These are phyloP conservation scores for Fagus sylvatica DNA, from an alignment of 306 rosid species.

Conservation along the genomic window DNA sequence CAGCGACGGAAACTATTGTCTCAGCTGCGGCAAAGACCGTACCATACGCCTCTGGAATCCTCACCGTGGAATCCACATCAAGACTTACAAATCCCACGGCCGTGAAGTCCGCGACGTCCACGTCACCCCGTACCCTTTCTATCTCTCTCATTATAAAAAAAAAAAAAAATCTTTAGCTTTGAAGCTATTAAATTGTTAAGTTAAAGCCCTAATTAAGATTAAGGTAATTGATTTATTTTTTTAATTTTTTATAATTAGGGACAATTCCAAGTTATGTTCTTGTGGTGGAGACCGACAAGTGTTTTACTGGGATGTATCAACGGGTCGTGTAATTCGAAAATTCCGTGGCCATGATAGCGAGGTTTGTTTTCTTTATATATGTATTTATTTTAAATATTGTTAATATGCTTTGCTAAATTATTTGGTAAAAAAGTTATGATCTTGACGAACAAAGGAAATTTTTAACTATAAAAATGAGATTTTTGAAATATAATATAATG, in stretches of 20 bases:
- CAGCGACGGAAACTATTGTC: slow-evolving; percentile 71
- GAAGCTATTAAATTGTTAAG: no score
- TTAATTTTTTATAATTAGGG: slow-evolving; percentile 35
- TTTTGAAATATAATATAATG: no score
- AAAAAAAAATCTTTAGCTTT: no score
- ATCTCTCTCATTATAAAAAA: not conserved
- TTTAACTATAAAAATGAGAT: no score
- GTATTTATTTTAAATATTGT: no score
- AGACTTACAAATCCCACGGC: slow-evolving; percentile 88
- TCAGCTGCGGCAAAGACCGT: slow-evolving; percentile 88
- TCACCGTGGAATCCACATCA: slow-evolving; percentile 88
- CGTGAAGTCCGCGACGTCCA: slow-evolving; percentile 92
- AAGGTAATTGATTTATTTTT: no score
- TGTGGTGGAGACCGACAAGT: slow-evolving; percentile 90
- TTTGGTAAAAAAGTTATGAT: no score
- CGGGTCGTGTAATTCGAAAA: slow-evolving; percentile 80
- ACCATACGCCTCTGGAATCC: slow-evolving; percentile 97
- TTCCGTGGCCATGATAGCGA: slow-evolving; percentile 91
- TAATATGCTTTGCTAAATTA: no score
- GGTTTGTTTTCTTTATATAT: slow-evolving; percentile 25
- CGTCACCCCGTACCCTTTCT: slow-evolving; percentile 53
- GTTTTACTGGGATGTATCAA: slow-evolving; percentile 88
- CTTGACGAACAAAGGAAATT: no score
- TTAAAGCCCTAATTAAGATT: no score
- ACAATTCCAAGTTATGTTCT: slow-evolving; percentile 79